Evolutionary conservation across 202 grass and related monocot genomes (phyloP).

Genomic region (Musa balbisiana): DNA sequence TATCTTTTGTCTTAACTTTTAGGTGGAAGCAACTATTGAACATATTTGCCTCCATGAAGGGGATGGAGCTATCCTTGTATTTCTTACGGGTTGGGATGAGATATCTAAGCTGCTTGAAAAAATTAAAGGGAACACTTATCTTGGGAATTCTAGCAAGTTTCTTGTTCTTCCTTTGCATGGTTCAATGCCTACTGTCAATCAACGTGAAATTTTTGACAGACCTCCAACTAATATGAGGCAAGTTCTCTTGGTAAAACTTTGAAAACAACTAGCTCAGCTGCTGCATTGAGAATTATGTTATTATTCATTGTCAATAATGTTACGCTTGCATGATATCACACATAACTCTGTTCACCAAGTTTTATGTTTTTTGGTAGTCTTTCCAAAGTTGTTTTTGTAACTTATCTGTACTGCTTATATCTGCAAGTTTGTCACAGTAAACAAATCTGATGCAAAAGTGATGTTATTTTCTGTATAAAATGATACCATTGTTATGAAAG

Average conservation of each 20-base stretch:
- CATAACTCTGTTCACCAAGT: not conserved
- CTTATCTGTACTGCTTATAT: not conserved
- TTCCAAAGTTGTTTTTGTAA: not conserved
- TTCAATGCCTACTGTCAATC: conserved; percentile 95
- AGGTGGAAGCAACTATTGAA: conserved; percentile 91
- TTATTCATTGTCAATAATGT: too few relatives aligned
- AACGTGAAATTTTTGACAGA: conserved; percentile 93
- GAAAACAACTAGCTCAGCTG: not conserved
- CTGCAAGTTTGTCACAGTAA: not conserved
- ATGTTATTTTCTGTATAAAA: too few relatives aligned
- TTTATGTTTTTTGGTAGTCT: not conserved
- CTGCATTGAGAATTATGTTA: not conserved
- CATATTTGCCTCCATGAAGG: conserved; percentile 73
- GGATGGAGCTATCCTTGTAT: conserved; percentile 92
- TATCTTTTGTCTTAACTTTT: conserved; percentile 16
- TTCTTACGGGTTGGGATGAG: conserved; percentile 97
- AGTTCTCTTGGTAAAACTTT: conserved; percentile 9
- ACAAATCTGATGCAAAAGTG: too few relatives aligned
- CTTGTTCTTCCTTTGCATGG: conserved; percentile 86
- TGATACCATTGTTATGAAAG: too few relatives aligned
- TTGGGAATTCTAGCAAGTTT: conserved; percentile 67
- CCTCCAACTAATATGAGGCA: conserved; percentile 68
- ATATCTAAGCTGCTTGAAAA: conserved; percentile 91
- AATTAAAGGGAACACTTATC: conserved; percentile 70
- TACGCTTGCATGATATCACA: not conserved